A percentile compares a stretch with the other conserved stretches of the same genome.
phyloP scores from a whole-genome alignment of 2,329 filamentous ascomycete genomes.

The Thermomyces lanuginosus region DNA sequence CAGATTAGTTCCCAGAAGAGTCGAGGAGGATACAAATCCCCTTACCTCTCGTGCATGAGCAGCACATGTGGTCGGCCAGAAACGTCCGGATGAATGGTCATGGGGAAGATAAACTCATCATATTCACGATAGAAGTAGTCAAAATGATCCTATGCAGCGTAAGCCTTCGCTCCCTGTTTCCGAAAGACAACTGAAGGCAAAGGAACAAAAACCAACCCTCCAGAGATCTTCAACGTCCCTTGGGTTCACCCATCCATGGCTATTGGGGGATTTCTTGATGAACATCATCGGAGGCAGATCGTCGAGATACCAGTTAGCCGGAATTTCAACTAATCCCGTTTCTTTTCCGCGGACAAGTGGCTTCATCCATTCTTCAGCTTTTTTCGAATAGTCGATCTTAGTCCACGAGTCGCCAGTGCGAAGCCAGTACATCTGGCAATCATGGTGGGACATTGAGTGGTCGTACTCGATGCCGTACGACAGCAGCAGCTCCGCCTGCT shows the following conservation, averaged over 20 bases:
- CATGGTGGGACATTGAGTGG: conserved; percentile 30
- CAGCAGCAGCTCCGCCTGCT: conserved; percentile 39
- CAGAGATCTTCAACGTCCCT: conserved; percentile 44
- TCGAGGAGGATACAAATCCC: conserved; percentile 1
- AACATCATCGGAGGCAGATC: conserved; percentile 32
- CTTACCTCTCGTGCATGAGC: conserved; percentile 54
- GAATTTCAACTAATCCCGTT: conserved; percentile 30
- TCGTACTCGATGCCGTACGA: conserved; percentile 30
- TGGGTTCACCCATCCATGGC: conserved; percentile 42
- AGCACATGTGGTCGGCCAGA: conserved; percentile 55
- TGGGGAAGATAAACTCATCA: conserved; percentile 60
- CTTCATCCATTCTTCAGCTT: conserved; percentile 31
- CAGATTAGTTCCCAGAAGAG: conserved; percentile 5
- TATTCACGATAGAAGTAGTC: conserved; percentile 60
- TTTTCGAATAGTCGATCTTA: conserved; percentile 29
- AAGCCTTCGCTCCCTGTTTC: conserved; percentile 21
- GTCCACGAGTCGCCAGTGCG: conserved; percentile 30
- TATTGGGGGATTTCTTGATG: conserved; percentile 33
- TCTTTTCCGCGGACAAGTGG: conserved; percentile 30
- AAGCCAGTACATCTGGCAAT: conserved; percentile 31
- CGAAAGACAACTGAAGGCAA: too few relatives aligned
- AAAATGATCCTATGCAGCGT: conserved; percentile 39
- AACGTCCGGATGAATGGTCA: conserved; percentile 62
- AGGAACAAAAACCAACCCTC: conserved; percentile 17
- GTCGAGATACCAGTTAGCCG: conserved; percentile 30